Evolutionary conservation across 1,284 basidiomycete species (phyloP).

Genomic region (Cystobasidiaceae sp.): DNA sequence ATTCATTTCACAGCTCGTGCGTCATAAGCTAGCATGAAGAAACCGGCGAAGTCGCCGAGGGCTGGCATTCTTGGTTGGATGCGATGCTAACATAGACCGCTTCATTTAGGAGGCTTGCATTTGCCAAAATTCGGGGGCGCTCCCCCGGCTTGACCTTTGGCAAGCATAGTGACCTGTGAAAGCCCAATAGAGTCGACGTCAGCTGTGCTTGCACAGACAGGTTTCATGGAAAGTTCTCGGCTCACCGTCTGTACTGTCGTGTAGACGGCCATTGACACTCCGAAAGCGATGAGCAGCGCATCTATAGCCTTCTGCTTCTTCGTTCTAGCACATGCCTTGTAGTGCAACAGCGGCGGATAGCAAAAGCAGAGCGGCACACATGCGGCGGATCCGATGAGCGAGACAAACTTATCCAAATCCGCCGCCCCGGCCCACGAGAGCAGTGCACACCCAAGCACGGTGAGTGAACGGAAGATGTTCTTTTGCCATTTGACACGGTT

Average conservation of each 20-base stretch:
- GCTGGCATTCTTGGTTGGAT: background rate
- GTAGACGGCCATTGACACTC: slow-evolving; percentile 71
- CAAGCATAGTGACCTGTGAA: slow-evolving; percentile 6
- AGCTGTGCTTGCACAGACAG: background rate
- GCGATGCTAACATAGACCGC: background rate
- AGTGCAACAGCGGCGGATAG: slow-evolving; percentile 75
- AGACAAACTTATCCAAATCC: slow-evolving; percentile 95
- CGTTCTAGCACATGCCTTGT: slow-evolving; percentile 74
- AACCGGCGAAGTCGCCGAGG: background rate
- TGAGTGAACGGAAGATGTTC: slow-evolving; percentile 76
- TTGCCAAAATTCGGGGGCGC: slow-evolving; percentile 27
- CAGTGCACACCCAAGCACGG: slow-evolving; percentile 68
- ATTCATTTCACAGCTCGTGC: background rate
- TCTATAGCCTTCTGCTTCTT: slow-evolving; percentile 66
- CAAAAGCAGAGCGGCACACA: slow-evolving; percentile 85
- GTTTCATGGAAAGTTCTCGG: no score
- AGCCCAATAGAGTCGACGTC: background rate
- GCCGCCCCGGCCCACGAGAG: slow-evolving; percentile 78
- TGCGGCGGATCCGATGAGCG: slow-evolving; percentile 86
- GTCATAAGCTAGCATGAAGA: no score
- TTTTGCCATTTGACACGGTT: slow-evolving; percentile 67
- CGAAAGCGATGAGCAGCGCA: slow-evolving; percentile 74
- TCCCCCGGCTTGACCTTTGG: background rate
- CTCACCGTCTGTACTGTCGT: slow-evolving; percentile 72
- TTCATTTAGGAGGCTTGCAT: slow-evolving; percentile 10